Evolutionary conservation across 2,329 filamentous ascomycete species (phyloP).

Genomic region (Pezicula neosporulosa): DNA sequence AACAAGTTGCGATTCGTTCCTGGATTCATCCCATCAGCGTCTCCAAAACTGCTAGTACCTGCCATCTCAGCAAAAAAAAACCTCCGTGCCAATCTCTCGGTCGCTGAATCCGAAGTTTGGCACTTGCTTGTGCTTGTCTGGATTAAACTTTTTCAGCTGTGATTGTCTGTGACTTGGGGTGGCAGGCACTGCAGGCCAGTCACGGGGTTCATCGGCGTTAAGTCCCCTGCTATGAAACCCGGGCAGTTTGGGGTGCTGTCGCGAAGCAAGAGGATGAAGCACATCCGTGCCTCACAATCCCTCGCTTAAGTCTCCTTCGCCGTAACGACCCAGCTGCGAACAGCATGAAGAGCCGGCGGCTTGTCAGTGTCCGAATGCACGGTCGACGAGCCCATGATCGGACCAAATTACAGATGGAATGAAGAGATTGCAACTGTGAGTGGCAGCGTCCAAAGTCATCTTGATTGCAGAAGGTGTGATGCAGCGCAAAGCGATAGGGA

Average conservation of each 20-base stretch:
- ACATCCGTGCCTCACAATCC: slow-evolving; percentile 18
- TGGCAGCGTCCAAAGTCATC: slow-evolving; percentile 1
- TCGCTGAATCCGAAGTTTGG: no score
- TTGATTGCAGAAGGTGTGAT: no score
- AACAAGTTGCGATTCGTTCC: no score
- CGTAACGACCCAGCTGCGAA: neutral
- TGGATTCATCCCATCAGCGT: no score
- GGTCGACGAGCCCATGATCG: neutral
- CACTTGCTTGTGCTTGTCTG: no score
- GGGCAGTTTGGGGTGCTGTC: slow-evolving; percentile 15
- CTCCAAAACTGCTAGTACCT: neutral
- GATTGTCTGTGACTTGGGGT: no score
- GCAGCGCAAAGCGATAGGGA: no score
- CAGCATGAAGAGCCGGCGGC: neutral
- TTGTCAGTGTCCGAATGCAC: slow-evolving; percentile 7
- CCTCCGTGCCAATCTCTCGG: neutral
- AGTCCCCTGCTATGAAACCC: slow-evolving; percentile 14
- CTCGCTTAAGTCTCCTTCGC: slow-evolving; percentile 12
- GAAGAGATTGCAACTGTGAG: neutral
- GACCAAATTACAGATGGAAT: neutral
- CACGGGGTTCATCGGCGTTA: neutral
- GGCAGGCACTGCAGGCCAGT: no score
- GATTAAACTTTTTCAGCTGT: no score
- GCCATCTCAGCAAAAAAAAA: neutral
- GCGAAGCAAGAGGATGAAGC: slow-evolving; percentile 11